These are phyloP conservation scores for Brassica nigra DNA, from an alignment of 345 rosid species.

Conservation along the genomic window DNA sequence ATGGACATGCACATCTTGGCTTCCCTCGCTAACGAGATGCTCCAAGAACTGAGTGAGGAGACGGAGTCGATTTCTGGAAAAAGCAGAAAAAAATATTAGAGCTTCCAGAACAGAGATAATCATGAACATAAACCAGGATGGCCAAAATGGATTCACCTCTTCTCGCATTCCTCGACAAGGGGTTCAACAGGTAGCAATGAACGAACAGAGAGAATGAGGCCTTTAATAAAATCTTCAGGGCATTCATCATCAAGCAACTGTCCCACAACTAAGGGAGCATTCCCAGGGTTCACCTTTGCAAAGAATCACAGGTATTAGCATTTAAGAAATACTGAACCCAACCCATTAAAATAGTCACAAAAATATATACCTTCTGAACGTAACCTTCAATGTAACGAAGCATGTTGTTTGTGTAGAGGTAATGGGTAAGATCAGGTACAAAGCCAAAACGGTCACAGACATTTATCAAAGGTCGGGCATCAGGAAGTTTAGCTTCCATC, in stretches of 20 bases:
- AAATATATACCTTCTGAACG: conserved; percentile 81
- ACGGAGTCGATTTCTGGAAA: conserved; percentile 91
- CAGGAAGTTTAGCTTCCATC: conserved; percentile 99
- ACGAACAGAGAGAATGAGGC: conserved; percentile 90
- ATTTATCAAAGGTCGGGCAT: conserved; percentile 95
- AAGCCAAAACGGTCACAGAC: conserved; percentile 99
- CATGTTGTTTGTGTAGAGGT: conserved; percentile 89
- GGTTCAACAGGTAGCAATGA: conserved; percentile 89
- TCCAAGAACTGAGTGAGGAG: conserved; percentile 98
- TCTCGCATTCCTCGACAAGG: conserved; percentile 85
- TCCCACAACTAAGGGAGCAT: conserved; percentile 96
- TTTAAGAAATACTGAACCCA: no score
- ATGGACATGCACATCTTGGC: conserved; percentile 99
- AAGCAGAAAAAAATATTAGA: conserved; percentile 36
- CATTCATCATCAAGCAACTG: conserved; percentile 97
- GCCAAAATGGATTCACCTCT: conserved; percentile 49
- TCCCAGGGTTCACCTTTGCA: conserved; percentile 90
- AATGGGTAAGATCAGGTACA: conserved; percentile 97
- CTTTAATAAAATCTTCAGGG: conserved; percentile 98
- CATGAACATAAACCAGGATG: not conserved
- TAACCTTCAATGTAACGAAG: conserved; percentile 99
- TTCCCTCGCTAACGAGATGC: conserved; percentile 99
- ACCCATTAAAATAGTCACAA: no score
- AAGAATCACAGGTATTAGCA: not conserved
- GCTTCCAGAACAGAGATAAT: conserved; percentile 10